phyloP scores from a whole-genome alignment of 2,329 filamentous ascomycete species.

The Neurospora sp. region DNA sequence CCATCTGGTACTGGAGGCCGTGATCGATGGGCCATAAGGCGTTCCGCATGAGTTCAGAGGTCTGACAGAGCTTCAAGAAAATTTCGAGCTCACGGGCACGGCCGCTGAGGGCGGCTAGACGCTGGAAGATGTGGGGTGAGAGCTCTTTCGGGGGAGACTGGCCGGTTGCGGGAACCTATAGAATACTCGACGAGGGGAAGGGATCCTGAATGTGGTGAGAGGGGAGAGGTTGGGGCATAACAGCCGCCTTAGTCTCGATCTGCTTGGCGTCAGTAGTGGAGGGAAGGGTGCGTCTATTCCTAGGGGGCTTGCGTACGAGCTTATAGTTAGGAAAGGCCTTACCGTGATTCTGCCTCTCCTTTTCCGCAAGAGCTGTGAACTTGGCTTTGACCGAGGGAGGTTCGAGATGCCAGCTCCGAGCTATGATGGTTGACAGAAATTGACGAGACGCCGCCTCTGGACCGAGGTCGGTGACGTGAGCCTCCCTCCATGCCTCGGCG shows the following conservation, averaged over 20 bases:
- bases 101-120: background rate
- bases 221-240: background rate
- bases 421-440: background rate
- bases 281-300: background rate
- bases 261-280: background rate
- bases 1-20: background rate
- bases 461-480: background rate
- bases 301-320: background rate
- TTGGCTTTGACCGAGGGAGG: background rate
- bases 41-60: background rate
- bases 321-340: background rate
- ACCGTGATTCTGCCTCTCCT: rapidly evolving
- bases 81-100: background rate
- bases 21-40: background rate
- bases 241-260: background rate
- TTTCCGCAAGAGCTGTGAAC: background rate
- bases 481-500: background rate
- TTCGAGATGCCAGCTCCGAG: background rate
- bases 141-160: background rate
- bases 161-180: background rate
- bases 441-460: background rate
- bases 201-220: background rate
- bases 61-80: background rate
- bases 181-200: background rate
- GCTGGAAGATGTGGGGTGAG: background rate